Conservation (phyloP, 257 asterid genomes). For the Solanum sejunctum region DNA sequence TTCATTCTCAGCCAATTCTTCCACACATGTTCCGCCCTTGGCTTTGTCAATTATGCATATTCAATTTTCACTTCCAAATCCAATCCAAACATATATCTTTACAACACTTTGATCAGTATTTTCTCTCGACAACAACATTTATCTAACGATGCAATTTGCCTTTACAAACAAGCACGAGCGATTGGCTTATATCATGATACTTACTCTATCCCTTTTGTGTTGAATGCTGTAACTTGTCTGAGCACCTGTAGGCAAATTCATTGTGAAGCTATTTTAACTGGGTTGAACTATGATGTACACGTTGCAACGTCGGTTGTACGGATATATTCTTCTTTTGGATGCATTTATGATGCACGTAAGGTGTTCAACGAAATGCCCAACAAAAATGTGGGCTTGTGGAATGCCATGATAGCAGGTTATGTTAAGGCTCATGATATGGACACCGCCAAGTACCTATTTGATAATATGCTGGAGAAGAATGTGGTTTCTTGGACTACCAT, state of each 20-base stretch:
- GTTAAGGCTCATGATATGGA: slow-evolving; percentile 3
- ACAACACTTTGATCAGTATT: not conserved
- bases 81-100: slow-evolving; percentile 1
- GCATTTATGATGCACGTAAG: not conserved
- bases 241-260: not conserved
- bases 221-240: not conserved
- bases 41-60: not conserved
- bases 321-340: not conserved
- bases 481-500: slow-evolving; percentile 10
- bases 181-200: slow-evolving; percentile 2
- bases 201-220: slow-evolving; percentile 1
- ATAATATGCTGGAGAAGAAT: not conserved
- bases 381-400: not conserved
- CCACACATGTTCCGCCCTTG: not conserved
- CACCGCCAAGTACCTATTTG: not conserved
- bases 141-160: not conserved
- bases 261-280: not conserved
- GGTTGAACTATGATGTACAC: not conserved
- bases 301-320: not conserved
- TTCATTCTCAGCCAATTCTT: not conserved
- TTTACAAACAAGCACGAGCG: not conserved
- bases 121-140: not conserved
- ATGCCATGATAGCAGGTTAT: not conserved
- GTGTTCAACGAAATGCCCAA: not conserved
- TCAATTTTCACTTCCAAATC: not conserved